These are phyloP conservation scores for Fraxinus dipetala DNA, from an alignment of 305 asterid genomes.

Conservation along the genomic window DNA sequence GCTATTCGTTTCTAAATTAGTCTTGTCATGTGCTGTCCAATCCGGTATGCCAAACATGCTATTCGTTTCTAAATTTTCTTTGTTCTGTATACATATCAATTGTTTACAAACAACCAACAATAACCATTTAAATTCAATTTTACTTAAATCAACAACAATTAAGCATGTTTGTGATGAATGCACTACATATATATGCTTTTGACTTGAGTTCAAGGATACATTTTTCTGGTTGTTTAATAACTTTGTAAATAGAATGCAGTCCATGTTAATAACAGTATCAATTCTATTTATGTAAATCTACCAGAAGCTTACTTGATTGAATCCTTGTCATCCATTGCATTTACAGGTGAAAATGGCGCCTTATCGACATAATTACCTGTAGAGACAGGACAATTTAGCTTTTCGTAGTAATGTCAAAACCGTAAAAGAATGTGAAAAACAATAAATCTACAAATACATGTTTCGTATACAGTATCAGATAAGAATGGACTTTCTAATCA, in stretches of 20 bases:
- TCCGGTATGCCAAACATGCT: background rate
- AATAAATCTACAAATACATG: background rate
- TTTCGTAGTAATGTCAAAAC: background rate
- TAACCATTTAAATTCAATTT: background rate
- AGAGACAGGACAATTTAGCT: background rate
- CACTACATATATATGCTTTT: background rate
- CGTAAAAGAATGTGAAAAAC: background rate
- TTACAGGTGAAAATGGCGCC: background rate
- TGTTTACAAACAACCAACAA: background rate
- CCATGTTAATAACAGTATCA: background rate
- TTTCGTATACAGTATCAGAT: background rate
- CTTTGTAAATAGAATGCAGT: background rate
- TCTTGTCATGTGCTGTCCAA: background rate
- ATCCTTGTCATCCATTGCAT: constrained; percentile 4
- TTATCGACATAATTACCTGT: background rate
- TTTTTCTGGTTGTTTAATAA: background rate
- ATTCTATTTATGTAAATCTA: background rate
- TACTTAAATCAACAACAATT: background rate
- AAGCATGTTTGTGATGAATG: background rate
- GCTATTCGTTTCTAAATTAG: background rate
- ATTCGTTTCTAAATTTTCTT: background rate
- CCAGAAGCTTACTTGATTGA: background rate
- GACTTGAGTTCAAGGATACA: background rate
- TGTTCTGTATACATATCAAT: background rate
- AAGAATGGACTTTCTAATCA: background rate